These are phyloP conservation scores for Graphium sp. DNA, from an alignment of 2,329 filamentous ascomycete genomes.

Conservation along the genomic window DNA sequence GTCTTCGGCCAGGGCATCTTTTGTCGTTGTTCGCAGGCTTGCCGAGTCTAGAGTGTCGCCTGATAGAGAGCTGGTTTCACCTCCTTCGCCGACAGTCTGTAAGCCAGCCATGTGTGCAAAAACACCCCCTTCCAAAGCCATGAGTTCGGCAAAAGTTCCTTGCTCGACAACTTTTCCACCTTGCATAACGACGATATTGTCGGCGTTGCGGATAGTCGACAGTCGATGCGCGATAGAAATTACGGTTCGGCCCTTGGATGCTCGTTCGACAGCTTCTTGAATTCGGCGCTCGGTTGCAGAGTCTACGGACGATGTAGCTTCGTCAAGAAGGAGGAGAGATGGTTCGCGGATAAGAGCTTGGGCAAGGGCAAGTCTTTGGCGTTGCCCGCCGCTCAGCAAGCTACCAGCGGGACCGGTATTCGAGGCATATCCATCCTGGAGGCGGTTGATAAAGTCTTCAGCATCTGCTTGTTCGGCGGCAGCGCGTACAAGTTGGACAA, in stretches of 20 bases:
- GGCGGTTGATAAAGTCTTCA: not conserved
- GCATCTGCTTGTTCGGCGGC: not conserved
- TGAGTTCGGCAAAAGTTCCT: constrained; percentile 38
- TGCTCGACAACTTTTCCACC: constrained; percentile 37
- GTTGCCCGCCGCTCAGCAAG: not conserved
- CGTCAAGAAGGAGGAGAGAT: not conserved
- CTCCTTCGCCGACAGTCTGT: constrained; percentile 15
- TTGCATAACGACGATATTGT: constrained; percentile 45
- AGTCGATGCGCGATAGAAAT: constrained; percentile 43
- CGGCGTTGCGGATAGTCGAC: constrained; percentile 36
- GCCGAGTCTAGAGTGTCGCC: constrained; percentile 10
- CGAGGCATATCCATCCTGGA: not conserved
- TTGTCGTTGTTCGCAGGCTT: constrained; percentile 6
- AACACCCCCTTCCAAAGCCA: constrained; percentile 22
- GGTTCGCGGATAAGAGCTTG: not conserved
- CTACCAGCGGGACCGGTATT: not conserved
- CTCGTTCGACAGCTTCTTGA: not conserved
- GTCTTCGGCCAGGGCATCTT: no score
- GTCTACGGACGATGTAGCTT: not conserved
- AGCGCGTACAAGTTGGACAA: not conserved
- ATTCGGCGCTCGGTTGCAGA: constrained; percentile 1
- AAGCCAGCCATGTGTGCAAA: constrained; percentile 35
- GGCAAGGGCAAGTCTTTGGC: not conserved
- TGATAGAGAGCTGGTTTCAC: constrained; percentile 13
- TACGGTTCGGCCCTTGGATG: constrained; percentile 31